These are phyloP conservation scores for Epicoccum nigrum DNA, from an alignment of 2,329 filamentous ascomycete species.

Conservation along the genomic window DNA sequence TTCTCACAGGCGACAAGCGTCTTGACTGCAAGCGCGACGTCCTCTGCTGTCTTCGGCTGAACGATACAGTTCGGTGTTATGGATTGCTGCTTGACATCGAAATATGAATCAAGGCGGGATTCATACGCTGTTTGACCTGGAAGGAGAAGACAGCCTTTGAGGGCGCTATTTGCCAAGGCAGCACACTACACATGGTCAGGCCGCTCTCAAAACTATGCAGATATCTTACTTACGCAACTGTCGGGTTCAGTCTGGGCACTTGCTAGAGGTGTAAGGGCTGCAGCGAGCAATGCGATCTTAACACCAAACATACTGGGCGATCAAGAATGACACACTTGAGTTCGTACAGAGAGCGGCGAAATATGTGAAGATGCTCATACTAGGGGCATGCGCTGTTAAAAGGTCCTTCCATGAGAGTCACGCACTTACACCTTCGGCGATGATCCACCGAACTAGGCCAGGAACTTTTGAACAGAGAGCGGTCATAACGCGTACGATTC, in stretches of 20 bases:
- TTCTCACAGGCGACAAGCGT: slow-evolving; percentile 11
- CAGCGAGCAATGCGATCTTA: slow-evolving; percentile 14
- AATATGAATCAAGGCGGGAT: slow-evolving; percentile 26
- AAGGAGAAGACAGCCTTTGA: slow-evolving; percentile 20
- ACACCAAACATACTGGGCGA: slow-evolving; percentile 14
- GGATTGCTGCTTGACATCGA: slow-evolving; percentile 28
- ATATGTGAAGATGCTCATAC: neutral
- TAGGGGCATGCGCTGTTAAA: neutral
- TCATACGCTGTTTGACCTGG: slow-evolving; percentile 22
- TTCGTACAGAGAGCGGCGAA: neutral
- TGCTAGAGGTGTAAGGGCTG: slow-evolving; percentile 9
- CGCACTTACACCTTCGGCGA: neutral
- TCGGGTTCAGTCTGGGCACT: neutral
- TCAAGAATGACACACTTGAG: neutral
- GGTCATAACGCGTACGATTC: neutral
- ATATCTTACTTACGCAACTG: slow-evolving; percentile 5
- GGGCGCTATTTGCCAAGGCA: slow-evolving; percentile 10
- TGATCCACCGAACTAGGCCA: neutral
- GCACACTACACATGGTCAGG: slow-evolving; percentile 16
- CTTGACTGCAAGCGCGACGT: slow-evolving; percentile 28
- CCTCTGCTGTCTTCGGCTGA: slow-evolving; percentile 23
- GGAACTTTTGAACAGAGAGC: neutral
- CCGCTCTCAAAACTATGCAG: neutral
- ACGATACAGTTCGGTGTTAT: slow-evolving; percentile 33
- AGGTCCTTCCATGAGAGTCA: neutral